Percentiles rank a stretch among this genome's conserved stretches.
Conservation (phyloP, 2,329 filamentous ascomycete genomes). For the Fusarium sarcochroum region DNA sequence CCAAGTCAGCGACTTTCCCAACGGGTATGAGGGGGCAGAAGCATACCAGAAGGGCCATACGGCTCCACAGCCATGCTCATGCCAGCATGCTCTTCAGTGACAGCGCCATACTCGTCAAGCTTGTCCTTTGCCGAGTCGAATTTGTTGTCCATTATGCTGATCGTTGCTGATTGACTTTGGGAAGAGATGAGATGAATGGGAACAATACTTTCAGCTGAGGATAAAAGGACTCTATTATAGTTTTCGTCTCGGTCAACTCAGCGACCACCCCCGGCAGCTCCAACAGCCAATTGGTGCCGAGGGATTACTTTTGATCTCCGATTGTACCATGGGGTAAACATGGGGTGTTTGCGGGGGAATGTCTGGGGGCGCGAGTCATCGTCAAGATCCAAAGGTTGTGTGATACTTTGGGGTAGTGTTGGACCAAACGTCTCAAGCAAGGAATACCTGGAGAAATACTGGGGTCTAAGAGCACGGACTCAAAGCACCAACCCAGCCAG, state of each 20-base stretch:
- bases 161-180: too few relatives aligned
- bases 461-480: not conserved
- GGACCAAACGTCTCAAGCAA: not conserved
- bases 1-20: not conserved
- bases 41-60: conserved; percentile 21
- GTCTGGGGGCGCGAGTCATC: not conserved
- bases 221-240: conserved; percentile 1
- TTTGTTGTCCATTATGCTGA: not conserved
- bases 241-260: not conserved
- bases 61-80: conserved; percentile 8
- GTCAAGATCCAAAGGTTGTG: too few relatives aligned
- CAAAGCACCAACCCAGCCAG: not conserved
- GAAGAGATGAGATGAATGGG: not conserved
- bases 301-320: not conserved
- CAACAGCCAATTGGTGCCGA: not conserved
- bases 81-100: conserved; percentile 9
- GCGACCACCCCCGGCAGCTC: not conserved
- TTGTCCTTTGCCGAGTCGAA: not conserved
- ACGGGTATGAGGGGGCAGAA: rapidly evolving
- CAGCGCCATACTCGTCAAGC: conserved; percentile 9
- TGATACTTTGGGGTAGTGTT: not conserved
- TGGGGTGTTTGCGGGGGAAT: conserved; percentile 6
- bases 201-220: too few relatives aligned
- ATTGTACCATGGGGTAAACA: conserved; percentile 3
- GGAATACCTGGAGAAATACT: not conserved